These are phyloP conservation scores for Trichosanthes truncata DNA, from an alignment of 306 rosid genomes.

Conservation along the genomic window DNA sequence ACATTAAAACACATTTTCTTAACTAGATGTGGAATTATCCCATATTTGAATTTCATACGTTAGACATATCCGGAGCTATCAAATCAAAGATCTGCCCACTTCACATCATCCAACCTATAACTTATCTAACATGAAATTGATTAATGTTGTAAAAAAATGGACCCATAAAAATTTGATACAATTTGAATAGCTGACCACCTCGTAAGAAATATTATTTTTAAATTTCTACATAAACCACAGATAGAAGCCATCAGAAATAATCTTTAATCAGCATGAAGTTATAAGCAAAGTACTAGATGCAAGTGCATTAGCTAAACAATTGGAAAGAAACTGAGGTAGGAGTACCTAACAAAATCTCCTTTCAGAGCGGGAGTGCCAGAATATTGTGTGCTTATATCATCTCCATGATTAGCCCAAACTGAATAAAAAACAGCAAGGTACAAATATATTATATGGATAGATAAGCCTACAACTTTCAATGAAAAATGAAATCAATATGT, in stretches of 20 bases:
- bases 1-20: neutral
- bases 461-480: conserved; percentile 7
- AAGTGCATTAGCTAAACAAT: neutral
- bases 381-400: conserved; percentile 84
- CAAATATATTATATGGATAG: conserved; percentile 4
- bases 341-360: conserved; percentile 94
- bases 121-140: neutral
- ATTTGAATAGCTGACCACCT: neutral
- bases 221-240: neutral
- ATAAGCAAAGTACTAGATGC: neutral
- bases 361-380: conserved; percentile 94
- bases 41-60: neutral
- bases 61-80: neutral
- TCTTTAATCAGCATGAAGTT: neutral
- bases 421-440: conserved; percentile 20
- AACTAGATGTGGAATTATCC: neutral
- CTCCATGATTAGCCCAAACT: conserved; percentile 99
- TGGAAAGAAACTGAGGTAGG: conserved; percentile 17
- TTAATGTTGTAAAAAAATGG: neutral
- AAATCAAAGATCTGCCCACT: neutral
- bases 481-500: neutral
- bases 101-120: neutral
- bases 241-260: neutral
- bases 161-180: neutral
- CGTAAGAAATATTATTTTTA: neutral